Conservation (phyloP, 441 rosid species). For the Hura crepitans region DNA sequence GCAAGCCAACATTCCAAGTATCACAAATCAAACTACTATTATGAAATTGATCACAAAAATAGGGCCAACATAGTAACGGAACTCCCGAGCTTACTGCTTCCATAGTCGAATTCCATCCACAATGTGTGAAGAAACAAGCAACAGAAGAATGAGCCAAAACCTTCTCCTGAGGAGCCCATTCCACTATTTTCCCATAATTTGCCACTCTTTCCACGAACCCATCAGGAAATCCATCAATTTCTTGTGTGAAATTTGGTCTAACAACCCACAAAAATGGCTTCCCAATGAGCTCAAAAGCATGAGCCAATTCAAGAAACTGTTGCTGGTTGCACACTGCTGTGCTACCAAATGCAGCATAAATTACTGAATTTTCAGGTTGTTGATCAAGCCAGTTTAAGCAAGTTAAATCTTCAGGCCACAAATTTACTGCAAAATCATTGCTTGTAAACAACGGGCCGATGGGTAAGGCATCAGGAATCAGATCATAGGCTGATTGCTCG, state of each 20-base stretch:
- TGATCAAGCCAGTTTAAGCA: slow-evolving; percentile 36
- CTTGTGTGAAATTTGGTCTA: slow-evolving; percentile 8
- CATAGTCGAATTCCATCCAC: slow-evolving; percentile 56
- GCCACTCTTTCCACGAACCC: slow-evolving; percentile 26
- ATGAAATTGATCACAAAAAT: slow-evolving; percentile 30
- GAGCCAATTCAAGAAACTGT: slow-evolving; percentile 32
- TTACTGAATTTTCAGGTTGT: slow-evolving; percentile 25
- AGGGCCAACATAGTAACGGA: slow-evolving; percentile 44
- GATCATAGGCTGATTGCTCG: slow-evolving; percentile 16
- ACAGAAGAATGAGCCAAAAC: slow-evolving; percentile 40
- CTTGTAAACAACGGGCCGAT: slow-evolving; percentile 24
- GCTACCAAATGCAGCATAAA: slow-evolving; percentile 38
- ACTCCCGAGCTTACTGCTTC: slow-evolving; percentile 43
- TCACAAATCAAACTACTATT: slow-evolving; percentile 31
- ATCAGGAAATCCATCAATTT: slow-evolving; percentile 8
- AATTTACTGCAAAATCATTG: slow-evolving; percentile 10
- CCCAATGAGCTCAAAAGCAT: slow-evolving; percentile 29
- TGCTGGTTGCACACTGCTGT: slow-evolving; percentile 7
- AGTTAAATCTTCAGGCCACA: slow-evolving; percentile 30
- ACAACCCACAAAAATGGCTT: slow-evolving; percentile 40
- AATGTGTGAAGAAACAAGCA: slow-evolving; percentile 46
- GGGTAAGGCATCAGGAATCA: slow-evolving; percentile 24
- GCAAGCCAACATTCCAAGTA: slow-evolving; percentile 31
- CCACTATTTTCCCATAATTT: slow-evolving; percentile 31
- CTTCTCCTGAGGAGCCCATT: slow-evolving; percentile 50